Conservation (phyloP, 371 early-diverging fungal species). For the Mucor irregularis region DNA sequence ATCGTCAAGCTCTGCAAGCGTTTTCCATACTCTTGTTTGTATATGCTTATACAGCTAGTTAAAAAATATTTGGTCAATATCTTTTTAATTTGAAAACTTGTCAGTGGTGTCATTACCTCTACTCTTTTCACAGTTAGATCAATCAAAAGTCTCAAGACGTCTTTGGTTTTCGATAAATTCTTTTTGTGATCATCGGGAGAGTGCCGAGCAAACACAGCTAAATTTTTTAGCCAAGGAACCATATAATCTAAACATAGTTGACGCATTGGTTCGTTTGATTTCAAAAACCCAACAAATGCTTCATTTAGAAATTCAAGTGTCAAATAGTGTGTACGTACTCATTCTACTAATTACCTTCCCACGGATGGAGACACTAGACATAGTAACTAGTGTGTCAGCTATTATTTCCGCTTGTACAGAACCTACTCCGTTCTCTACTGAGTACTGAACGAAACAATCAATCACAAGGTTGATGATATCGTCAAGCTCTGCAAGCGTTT, state of each 20-base stretch:
- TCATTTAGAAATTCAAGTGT: conserved; percentile 90
- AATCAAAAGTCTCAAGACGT: conserved; percentile 74
- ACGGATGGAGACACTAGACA: conserved; percentile 78
- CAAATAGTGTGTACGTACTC: too few species aligned
- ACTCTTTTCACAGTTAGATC: conserved; percentile 80
- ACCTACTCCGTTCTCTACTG: conserved; percentile 79
- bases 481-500: conserved; percentile 73
- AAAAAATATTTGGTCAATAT: background rate
- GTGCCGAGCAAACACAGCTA: conserved; percentile 62
- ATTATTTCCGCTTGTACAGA: conserved; percentile 80
- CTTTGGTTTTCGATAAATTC: conserved; percentile 64
- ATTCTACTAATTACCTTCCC: conserved; percentile 82
- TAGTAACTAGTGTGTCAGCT: conserved; percentile 83
- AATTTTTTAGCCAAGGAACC: conserved; percentile 86
- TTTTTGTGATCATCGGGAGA: conserved; percentile 16
- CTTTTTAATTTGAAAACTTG: background rate
- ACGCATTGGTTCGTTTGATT: conserved; percentile 69
- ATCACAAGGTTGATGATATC: conserved; percentile 77
- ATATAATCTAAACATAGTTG: conserved; percentile 87
- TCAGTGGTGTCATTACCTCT: too few species aligned
- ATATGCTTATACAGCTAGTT: conserved; percentile 72
- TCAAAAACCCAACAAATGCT: conserved; percentile 79
- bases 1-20: conserved; percentile 76
- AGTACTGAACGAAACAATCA: conserved; percentile 77
- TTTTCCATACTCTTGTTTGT: conserved; percentile 83